A percentile compares a stretch with the other conserved stretches of the same genome.
phyloP scores from a whole-genome alignment of 2,329 filamentous ascomycete species.

The Aspergillus sp. region DNA sequence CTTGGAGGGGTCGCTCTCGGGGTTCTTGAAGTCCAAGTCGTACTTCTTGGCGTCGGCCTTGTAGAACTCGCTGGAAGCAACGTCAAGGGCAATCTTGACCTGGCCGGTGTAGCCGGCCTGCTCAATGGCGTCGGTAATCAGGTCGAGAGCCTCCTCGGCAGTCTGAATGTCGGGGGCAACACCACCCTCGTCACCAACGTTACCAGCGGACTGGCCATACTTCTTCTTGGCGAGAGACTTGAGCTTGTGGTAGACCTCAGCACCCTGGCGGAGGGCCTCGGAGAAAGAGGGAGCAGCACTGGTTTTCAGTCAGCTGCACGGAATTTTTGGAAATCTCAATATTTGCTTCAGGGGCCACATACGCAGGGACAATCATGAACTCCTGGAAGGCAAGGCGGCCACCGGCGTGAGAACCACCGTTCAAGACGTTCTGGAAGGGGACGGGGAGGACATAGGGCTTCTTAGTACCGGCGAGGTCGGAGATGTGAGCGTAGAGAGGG shows the following conservation, averaged over 20 bases:
- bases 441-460: constrained; percentile 86
- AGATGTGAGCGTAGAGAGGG: constrained; percentile 81
- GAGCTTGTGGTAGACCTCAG: constrained; percentile 97
- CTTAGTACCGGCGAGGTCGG: constrained; percentile 81
- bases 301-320: neutral
- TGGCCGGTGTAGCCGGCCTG: constrained; percentile 90
- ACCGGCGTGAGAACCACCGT: constrained; percentile 93
- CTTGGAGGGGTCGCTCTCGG: constrained; percentile 88
- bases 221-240: constrained; percentile 98
- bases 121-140: constrained; percentile 92
- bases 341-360: constrained; percentile 29
- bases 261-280: constrained; percentile 91
- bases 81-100: constrained; percentile 98
- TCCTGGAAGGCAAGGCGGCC: constrained; percentile 92
- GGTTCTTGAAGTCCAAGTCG: constrained; percentile 99
- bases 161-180: constrained; percentile 98
- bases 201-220: constrained; percentile 97
- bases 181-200: constrained; percentile 99
- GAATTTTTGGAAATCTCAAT: neutral
- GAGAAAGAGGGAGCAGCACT: constrained; percentile 82
- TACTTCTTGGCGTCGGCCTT: constrained; percentile 97
- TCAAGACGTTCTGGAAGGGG: constrained; percentile 90
- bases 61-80: constrained; percentile 99
- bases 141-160: constrained; percentile 89
- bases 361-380: constrained; percentile 89